Evolutionary conservation across 192 early-diverging fungal species (phyloP).

Genomic region (Entophlyctis luteolus): DNA sequence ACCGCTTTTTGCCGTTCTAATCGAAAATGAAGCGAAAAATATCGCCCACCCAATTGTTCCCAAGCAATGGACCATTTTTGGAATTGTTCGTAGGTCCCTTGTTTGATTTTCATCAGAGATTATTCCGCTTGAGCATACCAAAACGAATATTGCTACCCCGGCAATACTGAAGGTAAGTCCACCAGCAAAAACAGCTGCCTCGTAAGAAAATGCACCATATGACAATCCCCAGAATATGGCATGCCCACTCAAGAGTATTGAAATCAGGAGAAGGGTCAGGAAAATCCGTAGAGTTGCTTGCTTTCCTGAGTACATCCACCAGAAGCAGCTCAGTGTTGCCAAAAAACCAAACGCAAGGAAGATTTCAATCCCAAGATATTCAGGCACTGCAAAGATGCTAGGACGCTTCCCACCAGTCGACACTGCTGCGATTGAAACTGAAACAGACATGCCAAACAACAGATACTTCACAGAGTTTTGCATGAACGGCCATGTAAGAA

Average conservation of each 20-base stretch:
- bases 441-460: background rate
- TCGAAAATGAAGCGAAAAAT: background rate
- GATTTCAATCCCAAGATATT: background rate
- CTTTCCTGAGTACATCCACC: background rate
- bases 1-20: background rate
- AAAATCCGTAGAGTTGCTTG: background rate
- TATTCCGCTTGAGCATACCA: background rate
- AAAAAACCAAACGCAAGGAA: background rate
- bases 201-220: background rate
- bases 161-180: background rate
- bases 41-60: conserved; percentile 17
- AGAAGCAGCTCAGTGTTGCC: background rate
- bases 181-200: conserved; percentile 16
- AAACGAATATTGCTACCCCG: background rate
- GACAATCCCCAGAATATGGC: conserved; percentile 19
- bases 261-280: background rate
- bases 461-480: background rate
- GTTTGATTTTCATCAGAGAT: background rate
- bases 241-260: conserved; percentile 6
- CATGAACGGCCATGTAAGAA: conserved; percentile 12
- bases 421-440: background rate
- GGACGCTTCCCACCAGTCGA: background rate
- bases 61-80: background rate
- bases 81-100: conserved; percentile 5
- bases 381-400: background rate